Conservation (phyloP, 202 grass and related monocot genomes). For the Elaeis oleifera region DNA sequence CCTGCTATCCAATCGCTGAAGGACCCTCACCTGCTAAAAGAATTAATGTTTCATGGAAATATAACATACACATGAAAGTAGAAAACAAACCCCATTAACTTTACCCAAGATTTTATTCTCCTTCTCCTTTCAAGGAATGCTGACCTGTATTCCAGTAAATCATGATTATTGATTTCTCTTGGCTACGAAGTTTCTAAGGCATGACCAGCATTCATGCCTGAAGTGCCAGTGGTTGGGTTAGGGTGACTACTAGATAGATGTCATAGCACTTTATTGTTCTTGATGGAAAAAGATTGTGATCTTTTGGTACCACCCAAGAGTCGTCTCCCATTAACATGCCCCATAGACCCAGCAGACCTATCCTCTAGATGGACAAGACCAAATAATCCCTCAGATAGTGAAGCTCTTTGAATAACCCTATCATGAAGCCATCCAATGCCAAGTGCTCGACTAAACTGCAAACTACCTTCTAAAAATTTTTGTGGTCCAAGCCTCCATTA, state of each 20-base stretch:
- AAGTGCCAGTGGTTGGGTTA: conserved; percentile 21
- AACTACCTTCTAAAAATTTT: conserved; percentile 75
- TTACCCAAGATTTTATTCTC: conserved; percentile 88
- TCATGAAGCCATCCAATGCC: conserved; percentile 81
- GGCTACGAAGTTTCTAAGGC: conserved; percentile 14
- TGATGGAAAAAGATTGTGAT: conserved; percentile 44
- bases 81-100: conserved; percentile 1
- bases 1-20: conserved; percentile 90
- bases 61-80: conserved; percentile 19
- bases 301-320: conserved; percentile 47
- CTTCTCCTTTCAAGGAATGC: conserved; percentile 90
- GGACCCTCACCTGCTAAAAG: conserved; percentile 70
- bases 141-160: conserved; percentile 74
- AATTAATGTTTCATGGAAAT: neutral
- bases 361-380: conserved; percentile 50
- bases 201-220: conserved; percentile 6
- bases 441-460: conserved; percentile 79
- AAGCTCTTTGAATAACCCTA: conserved; percentile 81
- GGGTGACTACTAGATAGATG: conserved; percentile 36
- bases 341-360: conserved; percentile 43
- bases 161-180: conserved; percentile 48
- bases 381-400: conserved; percentile 73
- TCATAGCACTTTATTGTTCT: conserved; percentile 37
- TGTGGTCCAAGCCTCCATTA: conserved; percentile 54
- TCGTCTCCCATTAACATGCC: conserved; percentile 47